A percentile compares a stretch with the other conserved stretches of the same genome.
Conservation (phyloP, 2,329 filamentous ascomycete species). For the Verruconis gallopava region DNA sequence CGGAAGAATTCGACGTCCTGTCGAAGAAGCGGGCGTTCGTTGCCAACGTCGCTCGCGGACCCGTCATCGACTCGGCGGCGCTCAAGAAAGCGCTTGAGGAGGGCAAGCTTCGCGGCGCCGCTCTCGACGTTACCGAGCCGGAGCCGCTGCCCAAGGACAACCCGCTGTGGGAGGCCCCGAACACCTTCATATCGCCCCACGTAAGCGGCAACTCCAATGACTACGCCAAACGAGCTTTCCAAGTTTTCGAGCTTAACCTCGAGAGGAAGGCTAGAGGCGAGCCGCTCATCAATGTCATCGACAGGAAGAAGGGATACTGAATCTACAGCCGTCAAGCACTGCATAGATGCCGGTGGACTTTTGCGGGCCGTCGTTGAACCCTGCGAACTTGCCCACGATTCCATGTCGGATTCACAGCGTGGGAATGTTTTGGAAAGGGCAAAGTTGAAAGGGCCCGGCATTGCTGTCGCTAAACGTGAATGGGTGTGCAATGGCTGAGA, state of each 20-base stretch:
- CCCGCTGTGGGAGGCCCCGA: constrained; percentile 55
- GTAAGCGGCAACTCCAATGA: constrained; percentile 41
- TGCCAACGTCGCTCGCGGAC: constrained; percentile 58
- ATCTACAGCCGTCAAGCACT: too few relatives aligned
- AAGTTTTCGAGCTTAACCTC: constrained; percentile 47
- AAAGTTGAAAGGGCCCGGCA: too few relatives aligned
- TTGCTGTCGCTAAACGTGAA: too few relatives aligned
- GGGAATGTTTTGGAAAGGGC: too few relatives aligned
- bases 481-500: too few relatives aligned
- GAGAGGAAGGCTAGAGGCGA: constrained; percentile 38
- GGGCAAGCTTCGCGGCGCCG: constrained; percentile 49
- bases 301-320: constrained; percentile 49
- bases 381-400: too few relatives aligned
- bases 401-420: too few relatives aligned
- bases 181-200: constrained; percentile 58
- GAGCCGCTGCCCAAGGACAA: constrained; percentile 60
- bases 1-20: constrained; percentile 43
- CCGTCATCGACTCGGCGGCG: constrained; percentile 47
- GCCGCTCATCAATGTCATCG: constrained; percentile 48
- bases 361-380: too few relatives aligned
- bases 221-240: constrained; percentile 44
- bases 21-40: constrained; percentile 43
- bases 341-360: too few relatives aligned
- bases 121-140: constrained; percentile 67
- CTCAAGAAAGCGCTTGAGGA: constrained; percentile 49